Conservation (phyloP, 2,329 filamentous ascomycete genomes). For the Lachnellula arida region DNA sequence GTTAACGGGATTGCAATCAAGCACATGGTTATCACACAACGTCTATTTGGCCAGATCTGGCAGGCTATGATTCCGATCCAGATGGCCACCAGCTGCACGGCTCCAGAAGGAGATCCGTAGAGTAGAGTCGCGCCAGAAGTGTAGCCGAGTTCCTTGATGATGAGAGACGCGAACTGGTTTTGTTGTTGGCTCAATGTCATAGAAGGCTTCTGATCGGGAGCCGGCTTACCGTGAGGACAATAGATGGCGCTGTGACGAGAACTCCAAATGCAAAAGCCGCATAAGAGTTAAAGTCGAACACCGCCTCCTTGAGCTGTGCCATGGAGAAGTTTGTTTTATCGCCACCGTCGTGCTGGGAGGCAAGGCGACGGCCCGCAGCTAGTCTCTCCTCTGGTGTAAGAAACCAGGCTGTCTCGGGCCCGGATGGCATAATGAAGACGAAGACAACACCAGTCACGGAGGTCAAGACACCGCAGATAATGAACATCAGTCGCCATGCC, state of each 20-base stretch:
- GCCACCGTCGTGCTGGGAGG: slow-evolving; percentile 36
- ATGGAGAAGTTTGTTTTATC: slow-evolving; percentile 42
- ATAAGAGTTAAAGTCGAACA: slow-evolving; percentile 42
- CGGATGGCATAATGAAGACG: slow-evolving; percentile 42
- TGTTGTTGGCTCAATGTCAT: slow-evolving; percentile 1
- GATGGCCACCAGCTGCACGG: slow-evolving; percentile 41
- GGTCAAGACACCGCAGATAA: slow-evolving; percentile 47
- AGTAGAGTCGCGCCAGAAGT: slow-evolving; percentile 40
- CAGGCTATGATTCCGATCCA: slow-evolving; percentile 42
- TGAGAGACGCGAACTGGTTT: slow-evolving; percentile 42
- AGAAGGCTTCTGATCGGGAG: neutral
- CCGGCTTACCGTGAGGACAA: slow-evolving; percentile 37
- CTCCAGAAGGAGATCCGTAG: slow-evolving; percentile 44
- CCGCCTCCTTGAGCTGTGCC: slow-evolving; percentile 40
- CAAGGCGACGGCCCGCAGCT: slow-evolving; percentile 36
- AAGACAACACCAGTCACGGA: slow-evolving; percentile 40
- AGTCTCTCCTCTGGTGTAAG: slow-evolving; percentile 39
- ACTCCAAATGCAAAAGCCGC: slow-evolving; percentile 43
- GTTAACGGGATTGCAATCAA: slow-evolving; percentile 41
- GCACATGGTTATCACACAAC: slow-evolving; percentile 36
- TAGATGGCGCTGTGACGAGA: slow-evolving; percentile 42
- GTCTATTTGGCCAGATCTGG: slow-evolving; percentile 36
- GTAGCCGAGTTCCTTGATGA: slow-evolving; percentile 45
- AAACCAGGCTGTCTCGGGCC: slow-evolving; percentile 46
- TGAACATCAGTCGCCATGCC: slow-evolving; percentile 45